Base-by-base conservation (phyloP, 2,329 filamentous ascomycete species). In the Madurella mycetomatis region DNA sequence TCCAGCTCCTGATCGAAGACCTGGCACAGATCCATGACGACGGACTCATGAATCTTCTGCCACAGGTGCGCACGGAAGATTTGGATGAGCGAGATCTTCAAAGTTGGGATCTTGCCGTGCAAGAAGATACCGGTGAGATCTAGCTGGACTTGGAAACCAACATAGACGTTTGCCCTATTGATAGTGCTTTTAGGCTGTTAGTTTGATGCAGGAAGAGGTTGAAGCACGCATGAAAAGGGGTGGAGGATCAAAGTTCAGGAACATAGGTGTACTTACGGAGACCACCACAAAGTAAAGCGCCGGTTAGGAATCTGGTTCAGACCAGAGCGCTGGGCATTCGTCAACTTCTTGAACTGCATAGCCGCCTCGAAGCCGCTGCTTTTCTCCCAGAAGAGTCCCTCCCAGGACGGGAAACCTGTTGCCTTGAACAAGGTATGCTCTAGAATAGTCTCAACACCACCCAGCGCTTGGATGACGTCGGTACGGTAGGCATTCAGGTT, bases 321-420 rank as follows among this genome's bases (percentile, higher is more conserved):
- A 90, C 94, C 94, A 17, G 90, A 95, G 64, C 94, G 82, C 71
- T 99, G 94, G 1, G 94, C 94, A 65, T 99, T 99, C 0, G 94
- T 99, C 56, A 99, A 77, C 72, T 99, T 99, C 75, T 99, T 99
- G 80, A 96, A 99, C 62, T 97, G 96, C 94, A 99, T 97, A 0
- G 57, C 41, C 42, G 45, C 49, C 19, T 52, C 49, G 43, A 52
- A 52, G 41, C 49, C 49, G 25, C 42, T 46, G 11, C 13, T 37
- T 54, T 84, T 81, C 65, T 90, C 87, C 88, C 92, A 96, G 67
- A 96, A 96, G 3, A 96, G 78, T 61, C 94, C 94, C 70, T 99
- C 94, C 94, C 94, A 99, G 0, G 88, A 94, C 2, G 92, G 89
- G 69, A 99, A 97, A 5, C 92, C 94, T 0, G 94, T 99, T 1